These are phyloP conservation scores for Plectosphaerella sp. DNA, from an alignment of 2,329 filamentous ascomycete species.

Conservation along the genomic window DNA sequence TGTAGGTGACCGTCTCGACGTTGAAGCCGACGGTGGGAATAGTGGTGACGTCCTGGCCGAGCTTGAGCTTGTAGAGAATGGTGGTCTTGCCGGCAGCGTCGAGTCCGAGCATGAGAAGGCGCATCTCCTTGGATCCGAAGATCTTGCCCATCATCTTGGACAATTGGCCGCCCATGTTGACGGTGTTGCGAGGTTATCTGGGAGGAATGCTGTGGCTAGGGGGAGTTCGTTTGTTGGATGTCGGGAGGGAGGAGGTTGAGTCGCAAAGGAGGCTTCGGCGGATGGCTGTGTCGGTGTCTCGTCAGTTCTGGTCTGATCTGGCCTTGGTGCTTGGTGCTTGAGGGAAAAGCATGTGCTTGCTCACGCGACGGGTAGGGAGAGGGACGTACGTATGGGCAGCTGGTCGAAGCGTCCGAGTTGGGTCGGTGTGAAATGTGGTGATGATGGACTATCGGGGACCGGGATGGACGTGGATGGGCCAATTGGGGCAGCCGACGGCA, in stretches of 20 bases:
- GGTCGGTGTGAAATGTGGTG: neutral
- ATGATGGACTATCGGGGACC: neutral
- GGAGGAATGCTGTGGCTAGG: neutral
- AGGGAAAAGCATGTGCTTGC: neutral
- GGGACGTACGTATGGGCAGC: neutral
- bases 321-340: neutral
- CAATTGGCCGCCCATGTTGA: constrained; percentile 87
- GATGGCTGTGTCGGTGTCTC: neutral
- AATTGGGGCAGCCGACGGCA: neutral
- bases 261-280: neutral
- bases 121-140: constrained; percentile 99
- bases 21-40: constrained; percentile 99
- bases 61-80: constrained; percentile 99
- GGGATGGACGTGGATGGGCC: neutral
- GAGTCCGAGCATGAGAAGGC: constrained; percentile 99
- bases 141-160: constrained; percentile 95
- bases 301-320: neutral
- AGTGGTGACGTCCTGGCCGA: constrained; percentile 97
- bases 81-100: constrained; percentile 99
- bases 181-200: neutral
- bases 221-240: neutral
- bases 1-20: constrained; percentile 99
- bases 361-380: neutral
- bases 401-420: neutral
- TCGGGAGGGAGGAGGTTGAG: neutral